Base-by-base conservation (phyloP, 306 rosid genomes). In the Neltuma alba region DNA sequence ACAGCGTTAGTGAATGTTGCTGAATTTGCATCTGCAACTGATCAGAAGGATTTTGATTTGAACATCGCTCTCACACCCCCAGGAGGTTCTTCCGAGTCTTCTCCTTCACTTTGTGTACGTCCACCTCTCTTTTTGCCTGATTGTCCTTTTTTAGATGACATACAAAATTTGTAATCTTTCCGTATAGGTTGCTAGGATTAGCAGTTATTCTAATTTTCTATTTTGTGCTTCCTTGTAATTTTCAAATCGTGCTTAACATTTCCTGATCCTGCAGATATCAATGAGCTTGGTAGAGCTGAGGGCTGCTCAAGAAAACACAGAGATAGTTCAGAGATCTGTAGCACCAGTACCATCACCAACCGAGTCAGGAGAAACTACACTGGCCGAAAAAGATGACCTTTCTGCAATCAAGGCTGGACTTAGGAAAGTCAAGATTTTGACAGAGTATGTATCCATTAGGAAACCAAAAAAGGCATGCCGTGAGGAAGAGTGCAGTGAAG, bases 331-430 rank as follows among this genome's bases (percentile, higher is more conserved):
- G 64, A 88, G 90, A 83, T 82, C 95, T 13, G 30, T 92, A 37
- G 82, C 88, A 52, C 94, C 97, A 42, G 78, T 80, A 70, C 36
- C 86, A 62, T 93, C 92, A 7, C 86, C 87, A 14, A 30, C 89
- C 25, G 89, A 80, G 72, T 75, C 82, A 2, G 88, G 83, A 36
- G 99, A 89, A 66, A 75, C 68, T 66, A 77, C 71, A 57, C 75
- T 85, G 54, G 66, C 83, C 7, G 98, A 90, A 81, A 96, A 93
- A 80, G 98, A 88, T 34, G 99, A 90, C 58, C 86, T 93, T 77
- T 96, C 99, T 74, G 92, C 94, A 31, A 92, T 90, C 47, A 96
- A 93, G 90, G 96, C 98, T 45, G 94, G 98, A 36, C 91, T 93
- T 47, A 88, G 85, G 85, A 93, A 96, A 88, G 99, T 96, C 9